These are phyloP conservation scores for Globisporangium cylindrosporum DNA, from an alignment of 352 stramenopile species.

Conservation along the genomic window DNA sequence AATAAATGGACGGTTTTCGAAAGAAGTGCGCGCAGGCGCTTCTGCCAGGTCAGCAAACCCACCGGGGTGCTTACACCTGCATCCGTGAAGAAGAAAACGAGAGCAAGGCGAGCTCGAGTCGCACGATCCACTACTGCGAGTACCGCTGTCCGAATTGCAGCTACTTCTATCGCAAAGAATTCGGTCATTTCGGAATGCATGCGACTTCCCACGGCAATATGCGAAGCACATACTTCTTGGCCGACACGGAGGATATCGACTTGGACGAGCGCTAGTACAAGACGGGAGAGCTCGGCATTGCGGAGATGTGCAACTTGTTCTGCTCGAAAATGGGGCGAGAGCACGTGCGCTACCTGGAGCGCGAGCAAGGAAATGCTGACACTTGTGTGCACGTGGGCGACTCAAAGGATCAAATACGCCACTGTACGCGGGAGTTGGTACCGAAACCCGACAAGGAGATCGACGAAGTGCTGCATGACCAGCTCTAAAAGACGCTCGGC, in stretches of 20 bases:
- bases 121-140: slow-evolving; percentile 55
- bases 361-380: slow-evolving; percentile 32
- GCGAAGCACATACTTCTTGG: slow-evolving; percentile 73
- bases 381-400: slow-evolving; percentile 53
- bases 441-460: slow-evolving; percentile 47
- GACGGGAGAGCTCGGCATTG: slow-evolving; percentile 55
- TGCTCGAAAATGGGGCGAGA: slow-evolving; percentile 78
- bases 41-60: slow-evolving; percentile 35
- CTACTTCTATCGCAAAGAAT: slow-evolving; percentile 73
- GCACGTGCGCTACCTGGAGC: slow-evolving; percentile 75
- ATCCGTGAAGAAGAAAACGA: slow-evolving; percentile 10
- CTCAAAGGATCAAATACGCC: slow-evolving; percentile 50
- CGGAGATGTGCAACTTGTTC: slow-evolving; percentile 83
- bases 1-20: slow-evolving; percentile 77
- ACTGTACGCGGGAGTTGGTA: slow-evolving; percentile 54
- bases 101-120: background rate
- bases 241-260: slow-evolving; percentile 57
- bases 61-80: slow-evolving; percentile 44
- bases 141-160: slow-evolving; percentile 67
- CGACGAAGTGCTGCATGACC: slow-evolving; percentile 72
- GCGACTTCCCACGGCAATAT: slow-evolving; percentile 81
- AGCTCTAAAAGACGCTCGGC: slow-evolving; percentile 72
- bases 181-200: slow-evolving; percentile 50
- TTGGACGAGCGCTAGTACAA: slow-evolving; percentile 72
- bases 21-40: slow-evolving; percentile 56